phyloP scores from a whole-genome alignment of 2,329 filamentous ascomycete species.

The Xylaria multiplex region DNA sequence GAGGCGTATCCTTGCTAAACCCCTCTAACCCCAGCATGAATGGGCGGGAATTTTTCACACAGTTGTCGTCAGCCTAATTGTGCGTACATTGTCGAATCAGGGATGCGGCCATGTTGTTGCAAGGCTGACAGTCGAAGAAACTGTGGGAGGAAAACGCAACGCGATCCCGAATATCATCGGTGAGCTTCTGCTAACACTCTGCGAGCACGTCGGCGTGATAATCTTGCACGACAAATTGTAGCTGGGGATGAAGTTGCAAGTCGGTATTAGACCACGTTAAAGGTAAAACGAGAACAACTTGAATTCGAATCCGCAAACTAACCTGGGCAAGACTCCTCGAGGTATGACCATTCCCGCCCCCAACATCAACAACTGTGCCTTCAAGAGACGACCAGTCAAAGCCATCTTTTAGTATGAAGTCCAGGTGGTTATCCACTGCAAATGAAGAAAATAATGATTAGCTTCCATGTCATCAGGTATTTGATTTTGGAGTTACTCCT shows the following conservation, averaged over 20 bases:
- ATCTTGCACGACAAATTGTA: conserved; percentile 43
- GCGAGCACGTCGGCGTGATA: conserved; percentile 34
- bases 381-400: conserved; percentile 28
- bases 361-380: conserved; percentile 33
- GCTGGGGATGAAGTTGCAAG: background rate
- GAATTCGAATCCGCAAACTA: background rate
- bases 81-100: conserved; percentile 43
- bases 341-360: conserved; percentile 34
- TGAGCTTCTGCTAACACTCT: conserved; percentile 33
- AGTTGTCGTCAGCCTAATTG: conserved; percentile 27
- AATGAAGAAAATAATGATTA: no score
- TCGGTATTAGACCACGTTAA: background rate
- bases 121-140: conserved; percentile 45
- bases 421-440: no score
- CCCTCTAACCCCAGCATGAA: conserved; percentile 20
- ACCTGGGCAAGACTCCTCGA: conserved; percentile 32
- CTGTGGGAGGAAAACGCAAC: conserved; percentile 37
- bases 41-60: conserved; percentile 21
- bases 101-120: conserved; percentile 33
- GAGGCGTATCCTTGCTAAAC: conserved; percentile 14
- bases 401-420: background rate
- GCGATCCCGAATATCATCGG: conserved; percentile 30
- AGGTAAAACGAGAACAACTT: no score
- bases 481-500: no score
- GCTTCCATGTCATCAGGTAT: no score